Conservation (phyloP, 345 rosid species). For the Pseudoturritis turrita region DNA sequence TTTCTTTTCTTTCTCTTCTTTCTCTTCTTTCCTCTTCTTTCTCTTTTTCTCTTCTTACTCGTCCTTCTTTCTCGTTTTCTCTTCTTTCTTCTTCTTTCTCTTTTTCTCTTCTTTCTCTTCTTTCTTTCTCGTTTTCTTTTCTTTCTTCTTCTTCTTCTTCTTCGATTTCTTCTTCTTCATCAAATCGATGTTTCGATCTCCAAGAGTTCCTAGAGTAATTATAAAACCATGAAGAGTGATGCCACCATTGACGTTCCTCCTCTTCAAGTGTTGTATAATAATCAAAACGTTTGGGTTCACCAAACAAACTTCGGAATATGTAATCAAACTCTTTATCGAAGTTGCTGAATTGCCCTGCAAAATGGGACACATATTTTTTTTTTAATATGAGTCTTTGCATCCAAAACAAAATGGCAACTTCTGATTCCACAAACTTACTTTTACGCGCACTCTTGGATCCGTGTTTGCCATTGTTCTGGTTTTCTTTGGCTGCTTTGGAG, state of each 20-base stretch:
- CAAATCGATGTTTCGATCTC: constrained; percentile 35
- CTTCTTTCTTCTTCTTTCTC: background rate
- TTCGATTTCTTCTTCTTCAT: constrained; percentile 30
- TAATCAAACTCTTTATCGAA: constrained; percentile 45
- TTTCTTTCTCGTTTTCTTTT: constrained; percentile 15
- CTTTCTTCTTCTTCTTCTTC: background rate
- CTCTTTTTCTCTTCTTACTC: constrained; percentile 21
- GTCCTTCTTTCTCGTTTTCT: background rate
- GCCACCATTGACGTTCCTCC: constrained; percentile 37
- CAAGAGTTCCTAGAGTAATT: constrained; percentile 32
- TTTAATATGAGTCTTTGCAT: background rate
- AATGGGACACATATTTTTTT: background rate
- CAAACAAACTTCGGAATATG: constrained; percentile 49
- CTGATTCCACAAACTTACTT: constrained; percentile 41
- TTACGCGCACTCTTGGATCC: constrained; percentile 25
- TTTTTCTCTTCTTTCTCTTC: background rate
- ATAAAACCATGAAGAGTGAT: constrained; percentile 29
- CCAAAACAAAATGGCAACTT: background rate
- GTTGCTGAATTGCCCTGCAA: constrained; percentile 44
- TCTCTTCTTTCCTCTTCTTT: background rate
- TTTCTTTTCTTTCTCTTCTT: background rate
- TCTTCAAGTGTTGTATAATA: constrained; percentile 41
- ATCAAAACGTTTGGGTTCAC: constrained; percentile 37
- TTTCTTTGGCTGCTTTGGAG: constrained; percentile 32
- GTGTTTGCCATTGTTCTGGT: constrained; percentile 20